Percentiles rank a stretch among this genome's conserved stretches.
Evolutionary conservation across 2,329 filamentous ascomycete species (phyloP).

Genomic region (Trichoderma atroviride): DNA sequence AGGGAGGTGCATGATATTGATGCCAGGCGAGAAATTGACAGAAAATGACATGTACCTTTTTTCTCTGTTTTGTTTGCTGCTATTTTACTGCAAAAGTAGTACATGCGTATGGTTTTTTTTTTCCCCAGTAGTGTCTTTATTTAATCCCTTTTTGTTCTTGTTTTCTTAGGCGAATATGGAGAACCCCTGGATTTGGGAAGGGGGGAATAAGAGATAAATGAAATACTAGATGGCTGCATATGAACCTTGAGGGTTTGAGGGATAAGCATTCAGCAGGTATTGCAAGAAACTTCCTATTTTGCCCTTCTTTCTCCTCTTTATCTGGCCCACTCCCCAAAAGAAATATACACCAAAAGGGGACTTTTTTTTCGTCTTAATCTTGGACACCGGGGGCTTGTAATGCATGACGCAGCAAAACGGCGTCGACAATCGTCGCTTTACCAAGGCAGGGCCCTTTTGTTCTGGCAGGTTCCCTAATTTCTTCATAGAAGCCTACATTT

Average conservation of each 20-base stretch:
- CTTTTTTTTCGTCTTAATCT: not conserved
- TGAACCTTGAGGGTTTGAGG: not conserved
- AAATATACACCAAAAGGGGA: not conserved
- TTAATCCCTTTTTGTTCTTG: not conserved
- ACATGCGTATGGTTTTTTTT: not conserved
- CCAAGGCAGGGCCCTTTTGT: not conserved
- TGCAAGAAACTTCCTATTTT: not conserved
- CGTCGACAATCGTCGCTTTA: conserved; percentile 1
- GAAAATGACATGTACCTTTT: conserved; percentile 6
- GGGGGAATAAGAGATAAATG: not conserved
- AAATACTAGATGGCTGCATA: not conserved
- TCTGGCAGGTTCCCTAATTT: not conserved
- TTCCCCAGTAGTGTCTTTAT: not conserved
- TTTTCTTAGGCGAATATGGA: not conserved
- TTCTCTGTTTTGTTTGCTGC: not conserved
- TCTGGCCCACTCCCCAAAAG: not conserved
- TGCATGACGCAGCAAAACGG: not conserved
- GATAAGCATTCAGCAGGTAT: not conserved
- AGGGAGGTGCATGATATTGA: conserved; percentile 14
- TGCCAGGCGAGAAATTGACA: conserved; percentile 15
- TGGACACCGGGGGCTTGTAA: not conserved
- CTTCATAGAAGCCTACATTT: not conserved
- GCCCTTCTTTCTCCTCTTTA: not conserved
- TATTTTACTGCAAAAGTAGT: not conserved
- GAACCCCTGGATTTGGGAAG: not conserved